Evolutionary conservation across 2,329 filamentous ascomycete species (phyloP).

Genomic region (Claviceps paspali): DNA sequence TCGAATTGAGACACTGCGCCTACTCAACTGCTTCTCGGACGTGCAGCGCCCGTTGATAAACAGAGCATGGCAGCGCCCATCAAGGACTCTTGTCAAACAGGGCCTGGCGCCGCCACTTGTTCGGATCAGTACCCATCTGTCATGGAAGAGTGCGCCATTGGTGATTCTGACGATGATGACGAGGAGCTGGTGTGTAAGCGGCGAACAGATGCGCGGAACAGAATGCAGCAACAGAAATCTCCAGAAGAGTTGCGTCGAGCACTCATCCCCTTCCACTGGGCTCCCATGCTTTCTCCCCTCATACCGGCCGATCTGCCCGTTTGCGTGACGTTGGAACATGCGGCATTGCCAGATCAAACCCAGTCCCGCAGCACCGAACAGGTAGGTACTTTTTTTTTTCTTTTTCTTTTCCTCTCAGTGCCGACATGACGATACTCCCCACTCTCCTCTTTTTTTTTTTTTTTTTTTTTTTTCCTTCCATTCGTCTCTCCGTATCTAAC

Average conservation of each 20-base stretch:
- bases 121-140: not conserved
- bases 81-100: not conserved
- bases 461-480: slow-evolving; percentile 5
- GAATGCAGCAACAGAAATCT: slow-evolving; percentile 5
- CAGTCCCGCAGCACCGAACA: slow-evolving; percentile 36
- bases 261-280: slow-evolving; percentile 41
- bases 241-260: slow-evolving; percentile 13
- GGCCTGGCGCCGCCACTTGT: not conserved
- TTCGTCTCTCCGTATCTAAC: not conserved
- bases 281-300: slow-evolving; percentile 51
- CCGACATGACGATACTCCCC: not conserved
- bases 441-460: not conserved
- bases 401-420: slow-evolving; percentile 3
- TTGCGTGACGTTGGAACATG: slow-evolving; percentile 16
- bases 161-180: slow-evolving; percentile 7
- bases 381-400: too few relatives aligned
- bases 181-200: slow-evolving; percentile 5
- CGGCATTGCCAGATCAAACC: slow-evolving; percentile 37
- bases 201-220: slow-evolving; percentile 1
- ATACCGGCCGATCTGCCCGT: slow-evolving; percentile 50
- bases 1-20: too few relatives aligned
- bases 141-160: slow-evolving; percentile 5
- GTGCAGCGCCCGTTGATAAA: not conserved
- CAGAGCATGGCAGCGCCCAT: not conserved
- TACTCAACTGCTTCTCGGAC: not conserved